Evolutionary conservation across 164 flowering plant species (phyloP).

Genomic region (Protea cynaroides): DNA sequence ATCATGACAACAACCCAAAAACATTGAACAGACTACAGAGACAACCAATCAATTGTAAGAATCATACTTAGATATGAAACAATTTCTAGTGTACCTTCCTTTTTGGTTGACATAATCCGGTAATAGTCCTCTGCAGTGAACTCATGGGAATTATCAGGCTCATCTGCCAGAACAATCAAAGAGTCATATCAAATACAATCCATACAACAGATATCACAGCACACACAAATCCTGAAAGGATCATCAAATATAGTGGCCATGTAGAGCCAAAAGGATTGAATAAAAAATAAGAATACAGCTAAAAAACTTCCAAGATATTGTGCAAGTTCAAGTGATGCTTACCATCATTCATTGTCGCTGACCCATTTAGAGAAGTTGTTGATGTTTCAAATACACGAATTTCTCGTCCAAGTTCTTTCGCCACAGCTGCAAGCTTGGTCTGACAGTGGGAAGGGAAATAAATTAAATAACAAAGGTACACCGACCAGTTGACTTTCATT

Average conservation of each 20-base stretch:
- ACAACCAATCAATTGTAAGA: not conserved
- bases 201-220: not conserved
- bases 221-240: constrained; percentile 2
- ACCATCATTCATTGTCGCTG: constrained; percentile 36
- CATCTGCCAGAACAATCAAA: constrained; percentile 40
- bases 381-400: constrained; percentile 68
- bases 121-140: constrained; percentile 81
- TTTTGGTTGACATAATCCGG: constrained; percentile 50
- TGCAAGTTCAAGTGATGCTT: constrained; percentile 4
- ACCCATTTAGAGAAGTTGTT: constrained; percentile 22
- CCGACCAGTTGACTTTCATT: not conserved
- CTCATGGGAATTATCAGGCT: constrained; percentile 73
- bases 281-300: not conserved
- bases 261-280: not conserved
- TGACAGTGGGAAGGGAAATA: constrained; percentile 16
- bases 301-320: not conserved
- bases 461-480: not conserved
- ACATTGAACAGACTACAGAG: not conserved
- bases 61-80: not conserved
- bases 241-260: not conserved
- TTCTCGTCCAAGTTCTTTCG: constrained; percentile 67
- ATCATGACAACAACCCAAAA: not conserved
- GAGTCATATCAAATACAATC: not conserved
- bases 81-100: constrained; percentile 53
- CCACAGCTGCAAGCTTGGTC: constrained; percentile 54